Evolutionary conservation across 2,329 filamentous ascomycete genomes (phyloP).

Genomic region (Phoma sp.): DNA sequence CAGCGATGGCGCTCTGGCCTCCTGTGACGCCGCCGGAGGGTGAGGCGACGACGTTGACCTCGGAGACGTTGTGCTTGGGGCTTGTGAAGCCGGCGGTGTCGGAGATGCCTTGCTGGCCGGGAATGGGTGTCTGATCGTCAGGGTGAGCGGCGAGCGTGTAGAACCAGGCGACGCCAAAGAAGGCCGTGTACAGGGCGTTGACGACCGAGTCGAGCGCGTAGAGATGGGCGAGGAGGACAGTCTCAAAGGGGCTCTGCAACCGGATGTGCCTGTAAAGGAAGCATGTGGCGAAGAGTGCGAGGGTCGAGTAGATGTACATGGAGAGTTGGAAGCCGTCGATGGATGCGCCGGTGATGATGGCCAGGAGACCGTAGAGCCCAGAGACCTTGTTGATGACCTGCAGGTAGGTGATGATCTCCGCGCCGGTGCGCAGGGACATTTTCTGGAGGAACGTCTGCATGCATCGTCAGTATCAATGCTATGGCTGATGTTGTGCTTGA

Average conservation of each 20-base stretch:
- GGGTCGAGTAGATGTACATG: slow-evolving; percentile 88
- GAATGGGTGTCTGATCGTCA: slow-evolving; percentile 42
- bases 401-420: slow-evolving; percentile 82
- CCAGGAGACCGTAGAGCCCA: slow-evolving; percentile 87
- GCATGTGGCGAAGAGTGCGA: slow-evolving; percentile 71
- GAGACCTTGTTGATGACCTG: slow-evolving; percentile 92
- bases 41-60: slow-evolving; percentile 62
- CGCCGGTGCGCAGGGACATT: slow-evolving; percentile 85
- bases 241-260: slow-evolving; percentile 78
- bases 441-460: slow-evolving; percentile 81
- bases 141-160: slow-evolving; percentile 70
- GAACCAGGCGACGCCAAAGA: slow-evolving; percentile 88
- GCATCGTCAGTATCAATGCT: slow-evolving; percentile 21
- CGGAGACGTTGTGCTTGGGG: slow-evolving; percentile 67
- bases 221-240: slow-evolving; percentile 81
- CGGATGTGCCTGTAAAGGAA: slow-evolving; percentile 82
- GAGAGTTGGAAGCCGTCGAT: slow-evolving; percentile 84
- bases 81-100: slow-evolving; percentile 71
- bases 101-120: slow-evolving; percentile 63
- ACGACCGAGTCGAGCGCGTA: slow-evolving; percentile 83
- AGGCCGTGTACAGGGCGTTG: slow-evolving; percentile 81
- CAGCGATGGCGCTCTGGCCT: slow-evolving; percentile 63
- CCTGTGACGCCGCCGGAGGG: slow-evolving; percentile 54
- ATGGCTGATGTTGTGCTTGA: slow-evolving; percentile 1
- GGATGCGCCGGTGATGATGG: slow-evolving; percentile 84